These are phyloP conservation scores for Bathelium albidoporum DNA, from an alignment of 495 filamentous ascomycete genomes.

Conservation along the genomic window DNA sequence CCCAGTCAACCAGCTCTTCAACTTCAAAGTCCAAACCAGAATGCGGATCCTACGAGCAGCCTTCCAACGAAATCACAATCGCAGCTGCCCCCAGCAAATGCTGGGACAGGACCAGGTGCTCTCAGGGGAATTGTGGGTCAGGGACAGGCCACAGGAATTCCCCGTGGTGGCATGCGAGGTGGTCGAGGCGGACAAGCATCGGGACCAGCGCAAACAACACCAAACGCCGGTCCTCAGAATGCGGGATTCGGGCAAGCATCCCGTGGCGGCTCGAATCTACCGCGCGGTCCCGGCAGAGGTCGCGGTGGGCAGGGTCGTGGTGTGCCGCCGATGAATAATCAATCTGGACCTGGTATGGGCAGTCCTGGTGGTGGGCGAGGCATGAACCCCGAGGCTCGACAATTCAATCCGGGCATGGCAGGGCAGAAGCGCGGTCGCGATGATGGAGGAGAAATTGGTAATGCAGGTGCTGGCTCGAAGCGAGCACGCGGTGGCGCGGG, in stretches of 20 bases:
- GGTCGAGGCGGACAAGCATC: background rate
- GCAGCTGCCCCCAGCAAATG: conserved; percentile 6
- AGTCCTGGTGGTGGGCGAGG: conserved; percentile 8
- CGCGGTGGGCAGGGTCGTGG: background rate
- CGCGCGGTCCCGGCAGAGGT: conserved; percentile 9
- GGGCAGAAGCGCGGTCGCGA: conserved; percentile 19
- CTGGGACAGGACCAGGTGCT: conserved; percentile 25
- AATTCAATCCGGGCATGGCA: conserved; percentile 8
- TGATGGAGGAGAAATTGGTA: conserved; percentile 6
- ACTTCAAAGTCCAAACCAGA: conserved; percentile 7
- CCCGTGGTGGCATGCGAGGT: conserved; percentile 6
- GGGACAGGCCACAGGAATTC: conserved; percentile 5
- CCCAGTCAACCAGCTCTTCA: background rate
- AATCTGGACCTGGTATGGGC: conserved; percentile 7
- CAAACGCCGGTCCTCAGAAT: background rate
- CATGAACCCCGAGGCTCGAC: background rate
- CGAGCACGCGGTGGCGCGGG: background rate
- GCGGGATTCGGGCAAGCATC: background rate
- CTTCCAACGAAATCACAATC: conserved; percentile 13
- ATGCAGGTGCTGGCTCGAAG: background rate
- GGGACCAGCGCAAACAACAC: background rate
- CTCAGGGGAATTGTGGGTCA: conserved; percentile 19
- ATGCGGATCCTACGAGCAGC: background rate
- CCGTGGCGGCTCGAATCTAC: background rate
- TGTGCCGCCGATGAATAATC: background rate